Base-by-base conservation (phyloP, 108 stramenopile genomes). In the Pseudonitzschia multiseries region DNA sequence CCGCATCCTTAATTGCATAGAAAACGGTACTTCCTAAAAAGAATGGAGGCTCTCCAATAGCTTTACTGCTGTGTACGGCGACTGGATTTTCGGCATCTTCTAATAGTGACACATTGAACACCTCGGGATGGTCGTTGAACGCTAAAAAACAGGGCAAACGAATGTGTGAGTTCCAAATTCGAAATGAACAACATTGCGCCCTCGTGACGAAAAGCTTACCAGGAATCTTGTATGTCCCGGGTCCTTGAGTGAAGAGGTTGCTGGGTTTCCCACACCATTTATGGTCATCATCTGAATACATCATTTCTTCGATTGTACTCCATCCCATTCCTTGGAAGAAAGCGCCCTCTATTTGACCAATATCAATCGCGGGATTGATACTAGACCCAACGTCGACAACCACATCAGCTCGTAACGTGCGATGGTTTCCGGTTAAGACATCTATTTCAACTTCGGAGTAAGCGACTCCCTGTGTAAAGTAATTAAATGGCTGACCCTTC, bases 301-400 rank as follows among this genome's bases (percentile, higher is more conserved):
- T 57, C 9, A 95, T 75, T 77, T 98, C 97, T 80, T 98, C 97
- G 40, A 93, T 96, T 52, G 97, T 98, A 61, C 84, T 77, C 97
- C 97, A 98, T 12, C 97, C 97, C 89, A 92, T 94, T 40, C 97
- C 97, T 80, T 97, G 96, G 4, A 94, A 83, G 69, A 98, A 98
- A 9, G 96, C 97, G 21, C 97, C 97, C 71, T 98, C 97, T 57
- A 98, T 96, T 70, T 98, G 97, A 33, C 97, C 97, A 67, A 98
- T 92, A 74, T 98, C 97, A 66, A 98, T 95, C 9, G 91, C 87
- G 9, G 97, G 97, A 74, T 98, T 98, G 81, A 98, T 94, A 67
- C 90, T 93, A 10, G 89, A 83, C 22, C 97, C 97, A 56, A 97
- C 89, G 73, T 94, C 93, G 12, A 92, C 87, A 4, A 95, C 59